phyloP scores from a whole-genome alignment of 495 filamentous ascomycete genomes.

The Chaetomium fimeti region DNA sequence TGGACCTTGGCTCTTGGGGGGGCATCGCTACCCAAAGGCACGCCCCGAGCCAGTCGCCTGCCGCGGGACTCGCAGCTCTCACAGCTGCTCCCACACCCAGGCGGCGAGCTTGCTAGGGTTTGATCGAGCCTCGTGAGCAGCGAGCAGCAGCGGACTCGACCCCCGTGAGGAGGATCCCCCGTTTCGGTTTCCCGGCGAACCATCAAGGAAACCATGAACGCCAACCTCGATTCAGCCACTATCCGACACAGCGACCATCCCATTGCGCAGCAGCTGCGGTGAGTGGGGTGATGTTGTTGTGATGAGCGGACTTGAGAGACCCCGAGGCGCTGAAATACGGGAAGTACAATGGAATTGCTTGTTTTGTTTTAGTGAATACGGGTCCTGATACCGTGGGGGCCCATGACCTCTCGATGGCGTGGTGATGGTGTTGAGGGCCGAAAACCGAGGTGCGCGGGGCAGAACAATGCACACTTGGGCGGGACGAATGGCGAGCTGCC shows the following conservation, averaged over 20 bases:
- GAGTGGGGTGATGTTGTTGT: constrained; percentile 25
- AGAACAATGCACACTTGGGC: too few species aligned
- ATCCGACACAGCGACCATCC: constrained; percentile 18
- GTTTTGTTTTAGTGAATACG: constrained; percentile 19
- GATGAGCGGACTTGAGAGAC: background rate
- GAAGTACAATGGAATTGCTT: constrained; percentile 1
- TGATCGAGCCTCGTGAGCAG: constrained; percentile 31
- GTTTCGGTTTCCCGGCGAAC: constrained; percentile 21
- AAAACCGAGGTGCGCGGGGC: background rate
- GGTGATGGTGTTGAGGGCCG: constrained; percentile 12
- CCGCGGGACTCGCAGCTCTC: constrained; percentile 21
- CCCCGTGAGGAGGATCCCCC: constrained; percentile 25
- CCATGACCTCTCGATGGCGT: constrained; percentile 1
- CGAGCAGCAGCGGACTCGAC: constrained; percentile 10
- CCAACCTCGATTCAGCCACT: constrained; percentile 23
- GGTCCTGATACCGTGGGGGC: constrained; percentile 14
- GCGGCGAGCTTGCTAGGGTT: constrained; percentile 28
- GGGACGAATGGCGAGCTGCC: background rate
- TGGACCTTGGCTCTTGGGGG: constrained; percentile 34
- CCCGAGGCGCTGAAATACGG: constrained; percentile 6
- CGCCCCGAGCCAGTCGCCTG: constrained; percentile 33
- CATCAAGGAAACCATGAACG: background rate
- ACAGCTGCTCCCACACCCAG: constrained; percentile 34
- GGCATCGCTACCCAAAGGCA: constrained; percentile 38
- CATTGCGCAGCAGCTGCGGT: constrained; percentile 20